Conservation (phyloP, 2,329 filamentous ascomycete genomes). For the Chlorencoelia australis region DNA sequence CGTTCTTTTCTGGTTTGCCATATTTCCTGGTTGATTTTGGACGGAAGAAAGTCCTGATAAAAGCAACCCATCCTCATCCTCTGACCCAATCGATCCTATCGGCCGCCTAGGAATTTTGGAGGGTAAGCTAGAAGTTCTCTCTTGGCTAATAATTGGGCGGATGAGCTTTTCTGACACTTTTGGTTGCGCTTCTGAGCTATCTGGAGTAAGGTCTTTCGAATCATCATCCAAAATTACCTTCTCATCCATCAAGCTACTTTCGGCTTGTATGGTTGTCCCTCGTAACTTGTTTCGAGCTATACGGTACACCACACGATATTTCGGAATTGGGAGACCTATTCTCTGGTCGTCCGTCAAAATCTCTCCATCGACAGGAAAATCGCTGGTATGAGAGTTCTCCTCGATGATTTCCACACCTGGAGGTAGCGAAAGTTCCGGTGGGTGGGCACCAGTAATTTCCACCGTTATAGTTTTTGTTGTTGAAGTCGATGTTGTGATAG, state of each 20-base stretch:
- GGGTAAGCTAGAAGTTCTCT: too few species aligned
- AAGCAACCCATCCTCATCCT: too few species aligned
- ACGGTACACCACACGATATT: conserved; percentile 49
- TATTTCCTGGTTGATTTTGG: conserved; percentile 12
- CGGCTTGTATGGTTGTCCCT: conserved; percentile 30
- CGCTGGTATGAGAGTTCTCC: conserved; percentile 28
- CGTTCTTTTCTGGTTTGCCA: conserved; percentile 25
- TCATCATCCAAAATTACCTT: conserved; percentile 12
- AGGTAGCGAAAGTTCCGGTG: conserved; percentile 42
- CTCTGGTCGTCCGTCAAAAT: conserved; percentile 13
- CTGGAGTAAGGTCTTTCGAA: too few species aligned
- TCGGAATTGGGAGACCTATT: conserved; percentile 10
- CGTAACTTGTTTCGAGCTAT: conserved; percentile 43
- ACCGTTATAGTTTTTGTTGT: conserved; percentile 55
- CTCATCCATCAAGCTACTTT: conserved; percentile 19
- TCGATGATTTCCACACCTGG: conserved; percentile 51
- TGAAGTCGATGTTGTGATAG: conserved; percentile 48
- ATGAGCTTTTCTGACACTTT: too few species aligned
- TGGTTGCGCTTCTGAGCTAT: too few species aligned
- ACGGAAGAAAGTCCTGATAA: conserved; percentile 3
- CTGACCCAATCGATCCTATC: too few species aligned
- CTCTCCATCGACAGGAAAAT: conserved; percentile 11
- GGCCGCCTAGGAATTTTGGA: too few species aligned
- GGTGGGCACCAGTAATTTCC: conserved; percentile 44
- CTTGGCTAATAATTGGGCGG: too few species aligned